Conservation (phyloP, 2,329 filamentous ascomycete species). For the Scolecobasidium constrictum region DNA sequence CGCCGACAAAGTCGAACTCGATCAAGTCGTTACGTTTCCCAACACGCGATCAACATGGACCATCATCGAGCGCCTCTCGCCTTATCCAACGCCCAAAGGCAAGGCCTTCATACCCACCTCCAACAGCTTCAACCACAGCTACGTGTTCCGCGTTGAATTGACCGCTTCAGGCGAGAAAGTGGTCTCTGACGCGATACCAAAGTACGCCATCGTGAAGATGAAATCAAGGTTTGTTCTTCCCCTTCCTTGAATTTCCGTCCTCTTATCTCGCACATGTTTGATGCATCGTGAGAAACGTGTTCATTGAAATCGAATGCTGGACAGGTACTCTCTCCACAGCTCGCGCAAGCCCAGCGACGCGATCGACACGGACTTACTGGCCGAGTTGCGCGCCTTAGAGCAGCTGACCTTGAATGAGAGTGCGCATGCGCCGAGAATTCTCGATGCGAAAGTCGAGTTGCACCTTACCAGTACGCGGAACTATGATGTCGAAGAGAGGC, state of each 20-base stretch:
- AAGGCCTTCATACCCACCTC: not conserved
- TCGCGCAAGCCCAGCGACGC: not conserved
- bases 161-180: not conserved
- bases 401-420: conserved; percentile 4
- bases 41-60: conserved; percentile 1
- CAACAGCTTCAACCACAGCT: not conserved
- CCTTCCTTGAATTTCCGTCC: too few species aligned
- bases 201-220: conserved; percentile 3
- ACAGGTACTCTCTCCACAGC: not conserved
- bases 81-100: not conserved
- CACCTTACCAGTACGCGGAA: not conserved
- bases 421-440: not conserved
- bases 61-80: not conserved
- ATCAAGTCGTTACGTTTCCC: conserved; percentile 4
- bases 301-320: too few species aligned
- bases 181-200: not conserved
- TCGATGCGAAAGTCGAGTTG: conserved; percentile 2
- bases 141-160: not conserved
- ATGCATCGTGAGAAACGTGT: too few species aligned
- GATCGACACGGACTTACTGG: not conserved
- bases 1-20: not conserved
- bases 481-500: not conserved
- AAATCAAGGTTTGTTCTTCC: not conserved
- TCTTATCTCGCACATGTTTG: too few species aligned
- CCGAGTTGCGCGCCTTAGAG: conserved; percentile 1